Conservation (phyloP, 495 filamentous ascomycete species). For the Daldinia vernicosa region DNA sequence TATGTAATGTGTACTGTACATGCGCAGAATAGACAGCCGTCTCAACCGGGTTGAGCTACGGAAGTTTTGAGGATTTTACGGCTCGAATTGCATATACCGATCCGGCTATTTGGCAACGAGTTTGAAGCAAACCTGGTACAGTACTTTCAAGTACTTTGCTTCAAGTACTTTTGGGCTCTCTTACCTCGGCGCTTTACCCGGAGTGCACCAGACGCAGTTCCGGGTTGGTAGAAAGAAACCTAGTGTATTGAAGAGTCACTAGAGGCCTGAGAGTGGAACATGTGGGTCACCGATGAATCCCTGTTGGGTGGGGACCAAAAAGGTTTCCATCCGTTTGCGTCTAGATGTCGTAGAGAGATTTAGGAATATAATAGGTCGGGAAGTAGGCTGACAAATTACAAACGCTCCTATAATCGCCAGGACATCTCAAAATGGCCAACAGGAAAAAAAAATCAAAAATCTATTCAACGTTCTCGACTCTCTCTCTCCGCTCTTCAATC, state of each 20-base stretch:
- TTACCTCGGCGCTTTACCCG: conserved; percentile 41
- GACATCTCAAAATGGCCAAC: neutral
- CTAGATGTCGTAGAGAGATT: neutral
- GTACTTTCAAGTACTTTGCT: neutral
- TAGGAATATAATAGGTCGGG: neutral
- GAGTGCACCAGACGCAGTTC: conserved; percentile 31
- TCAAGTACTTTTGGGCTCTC: conserved; percentile 10
- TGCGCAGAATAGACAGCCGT: neutral
- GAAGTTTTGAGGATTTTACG: neutral
- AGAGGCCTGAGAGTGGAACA: conserved; percentile 14
- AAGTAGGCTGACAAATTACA: conserved; percentile 5
- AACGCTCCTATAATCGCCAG: neutral
- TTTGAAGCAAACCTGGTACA: conserved; percentile 5
- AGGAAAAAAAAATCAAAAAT: neutral
- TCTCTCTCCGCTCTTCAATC: neutral
- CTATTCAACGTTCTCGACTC: neutral
- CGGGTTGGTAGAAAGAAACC: conserved; percentile 27
- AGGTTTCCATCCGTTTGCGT: conserved; percentile 31
- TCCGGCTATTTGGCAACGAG: neutral
- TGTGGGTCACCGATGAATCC: conserved; percentile 18
- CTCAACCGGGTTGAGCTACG: neutral
- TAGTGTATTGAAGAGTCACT: conserved; percentile 36
- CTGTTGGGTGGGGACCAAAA: conserved; percentile 22
- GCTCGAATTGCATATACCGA: neutral
- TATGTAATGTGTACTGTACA: conserved; percentile 8